Evolutionary conservation across 495 filamentous ascomycete genomes (phyloP).

Genomic region (Xylaria castorea): DNA sequence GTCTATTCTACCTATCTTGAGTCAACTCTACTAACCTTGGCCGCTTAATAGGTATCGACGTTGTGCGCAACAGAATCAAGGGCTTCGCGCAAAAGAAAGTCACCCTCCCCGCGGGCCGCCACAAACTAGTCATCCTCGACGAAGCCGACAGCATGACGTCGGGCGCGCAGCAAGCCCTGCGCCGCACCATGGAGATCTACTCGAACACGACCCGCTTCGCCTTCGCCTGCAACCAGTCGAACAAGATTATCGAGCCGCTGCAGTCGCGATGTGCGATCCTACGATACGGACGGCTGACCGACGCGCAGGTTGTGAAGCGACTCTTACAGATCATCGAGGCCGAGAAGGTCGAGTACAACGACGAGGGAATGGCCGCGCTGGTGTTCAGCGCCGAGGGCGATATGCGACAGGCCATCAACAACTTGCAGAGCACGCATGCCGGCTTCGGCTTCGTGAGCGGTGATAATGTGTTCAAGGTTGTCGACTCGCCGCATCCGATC

Average conservation of each 20-base stretch:
- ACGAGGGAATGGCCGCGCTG: conserved; percentile 92
- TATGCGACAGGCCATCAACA: conserved; percentile 99
- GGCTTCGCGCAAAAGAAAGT: conserved; percentile 99
- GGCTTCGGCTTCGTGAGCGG: conserved; percentile 97
- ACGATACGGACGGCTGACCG: conserved; percentile 89
- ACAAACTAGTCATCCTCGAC: conserved; percentile 97
- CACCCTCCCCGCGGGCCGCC: conserved; percentile 85
- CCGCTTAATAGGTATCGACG: conserved; percentile 79
- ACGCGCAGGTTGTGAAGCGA: conserved; percentile 88
- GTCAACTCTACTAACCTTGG: neutral
- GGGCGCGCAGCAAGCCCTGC: conserved; percentile 93
- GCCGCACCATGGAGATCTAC: conserved; percentile 99
- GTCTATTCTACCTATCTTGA: neutral
- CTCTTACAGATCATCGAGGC: conserved; percentile 90
- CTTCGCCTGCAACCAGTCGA: conserved; percentile 97
- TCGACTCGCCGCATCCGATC: conserved; percentile 95
- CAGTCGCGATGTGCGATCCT: conserved; percentile 97
- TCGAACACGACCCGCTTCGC: conserved; percentile 95
- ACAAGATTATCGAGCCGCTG: conserved; percentile 99
- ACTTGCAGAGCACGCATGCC: conserved; percentile 92
- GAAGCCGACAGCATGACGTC: conserved; percentile 98
- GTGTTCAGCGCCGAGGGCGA: conserved; percentile 98
- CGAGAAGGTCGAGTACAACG: conserved; percentile 84
- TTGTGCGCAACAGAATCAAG: conserved; percentile 98
- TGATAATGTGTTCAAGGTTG: conserved; percentile 98